Evolutionary conservation across 345 rosid species (phyloP), one percentile per base, ranked within the genome.

Genomic region (Laguncularia racemosa): DNA sequence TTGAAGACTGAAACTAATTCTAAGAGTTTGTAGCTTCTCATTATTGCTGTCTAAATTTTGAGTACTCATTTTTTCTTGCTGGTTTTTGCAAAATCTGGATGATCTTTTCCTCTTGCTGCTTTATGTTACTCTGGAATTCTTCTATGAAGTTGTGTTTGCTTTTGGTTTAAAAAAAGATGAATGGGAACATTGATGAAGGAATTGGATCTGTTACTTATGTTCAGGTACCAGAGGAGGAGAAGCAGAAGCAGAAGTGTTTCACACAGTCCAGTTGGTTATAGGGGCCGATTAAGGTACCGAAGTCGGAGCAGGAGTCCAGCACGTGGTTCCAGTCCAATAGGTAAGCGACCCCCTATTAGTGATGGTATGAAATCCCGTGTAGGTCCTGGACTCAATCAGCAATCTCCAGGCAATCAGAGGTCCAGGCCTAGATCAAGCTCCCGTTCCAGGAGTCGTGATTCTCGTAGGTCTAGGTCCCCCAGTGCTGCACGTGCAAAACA

Each of bases 341-440:
- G 81, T 57, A 80, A 65, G 71, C 84, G 72, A 51, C 69, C 75
- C 45, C 63, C 78, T 56, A 71, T 89, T 14, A 85, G 89, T 26
- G 78, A 84, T 71, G 84, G 73, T 53, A 74, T 89, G 67, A 88
- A 74, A 73, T 80, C 88, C 14, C 93, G 93, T 57, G 76, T 86
- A 3, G 91, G 95, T 66, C 83, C 91, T 56, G 66, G 69, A 48
- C 53, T 62, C 13, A 66, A 65, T 62, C 75, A 62, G 52, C 61
- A 16, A 56, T 71, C 84, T 17, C 79, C 79, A 17, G 21, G 21
- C 64, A 55, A 51, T 68, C 63, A 57, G 60, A 70, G 76, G 63
- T 57, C 77, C 38, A 63, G 68, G 12, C 70, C 78, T 3, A 48
- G 67, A 65, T 33, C 40, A 33, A 33, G 40, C 40, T 33, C 40